Conservation (phyloP, 768 basidiomycete genomes). For the Boletus rubescentipes region DNA sequence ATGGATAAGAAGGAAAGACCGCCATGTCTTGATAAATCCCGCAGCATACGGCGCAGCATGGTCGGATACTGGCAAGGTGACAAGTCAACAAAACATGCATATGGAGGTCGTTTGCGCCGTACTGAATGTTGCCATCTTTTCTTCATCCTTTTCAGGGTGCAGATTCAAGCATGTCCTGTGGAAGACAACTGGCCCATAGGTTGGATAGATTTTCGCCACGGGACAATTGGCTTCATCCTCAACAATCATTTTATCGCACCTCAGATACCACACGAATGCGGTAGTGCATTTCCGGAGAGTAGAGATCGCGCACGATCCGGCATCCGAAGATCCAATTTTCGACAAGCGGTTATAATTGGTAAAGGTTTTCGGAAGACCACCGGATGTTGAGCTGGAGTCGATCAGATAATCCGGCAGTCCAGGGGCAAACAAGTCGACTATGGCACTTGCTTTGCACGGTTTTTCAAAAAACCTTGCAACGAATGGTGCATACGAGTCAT, state of each 20-base stretch:
- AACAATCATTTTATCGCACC: neutral
- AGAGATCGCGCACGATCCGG: neutral
- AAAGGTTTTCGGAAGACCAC: constrained; percentile 14
- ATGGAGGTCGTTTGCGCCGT: neutral
- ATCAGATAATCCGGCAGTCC: constrained; percentile 18
- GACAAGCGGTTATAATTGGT: constrained; percentile 6
- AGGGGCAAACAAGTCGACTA: constrained; percentile 12
- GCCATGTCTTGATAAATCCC: neutral
- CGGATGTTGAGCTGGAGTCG: constrained; percentile 17
- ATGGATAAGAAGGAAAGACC: neutral
- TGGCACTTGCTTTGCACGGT: neutral
- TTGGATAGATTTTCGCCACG: neutral
- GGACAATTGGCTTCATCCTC: neutral
- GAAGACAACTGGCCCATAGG: no score
- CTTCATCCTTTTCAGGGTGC: constrained; percentile 2
- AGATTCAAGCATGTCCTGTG: neutral
- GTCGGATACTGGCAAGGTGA: neutral
- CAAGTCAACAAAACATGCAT: neutral
- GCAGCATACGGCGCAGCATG: neutral
- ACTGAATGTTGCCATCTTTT: constrained; percentile 12
- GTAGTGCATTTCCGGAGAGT: constrained; percentile 2
- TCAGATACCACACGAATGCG: neutral
- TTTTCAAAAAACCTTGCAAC: constrained; percentile 6
- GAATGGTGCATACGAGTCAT: constrained; percentile 15
- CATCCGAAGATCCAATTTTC: neutral